These are phyloP conservation scores for Nicotiana otophora DNA, from an alignment of 257 asterid species.

Conservation along the genomic window DNA sequence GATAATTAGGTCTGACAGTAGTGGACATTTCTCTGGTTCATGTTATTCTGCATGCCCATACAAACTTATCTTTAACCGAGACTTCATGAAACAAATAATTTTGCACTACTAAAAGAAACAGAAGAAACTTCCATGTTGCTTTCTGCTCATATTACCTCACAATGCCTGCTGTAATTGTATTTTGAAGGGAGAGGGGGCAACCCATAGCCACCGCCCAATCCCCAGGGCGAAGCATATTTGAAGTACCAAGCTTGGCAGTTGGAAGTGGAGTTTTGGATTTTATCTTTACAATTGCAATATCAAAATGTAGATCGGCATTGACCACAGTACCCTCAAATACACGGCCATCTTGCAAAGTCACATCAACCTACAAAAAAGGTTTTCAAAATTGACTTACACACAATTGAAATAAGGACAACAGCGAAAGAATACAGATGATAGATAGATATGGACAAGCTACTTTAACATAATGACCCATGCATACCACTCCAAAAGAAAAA, in stretches of 20 bases:
- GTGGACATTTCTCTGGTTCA: not conserved
- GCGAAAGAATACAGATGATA: not conserved
- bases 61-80: not conserved
- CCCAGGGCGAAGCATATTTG: constrained; percentile 61
- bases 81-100: not conserved
- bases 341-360: constrained; percentile 94
- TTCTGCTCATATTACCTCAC: constrained; percentile 46
- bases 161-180: constrained; percentile 87
- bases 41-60: not conserved
- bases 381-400: not conserved
- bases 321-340: constrained; percentile 80
- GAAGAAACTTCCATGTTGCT: not conserved
- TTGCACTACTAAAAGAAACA: not conserved
- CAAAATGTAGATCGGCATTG: constrained; percentile 32
- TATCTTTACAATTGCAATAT: constrained; percentile 33
- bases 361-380: constrained; percentile 58
- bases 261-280: constrained; percentile 15
- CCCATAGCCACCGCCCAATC: constrained; percentile 98
- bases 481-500: not conserved
- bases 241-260: constrained; percentile 11
- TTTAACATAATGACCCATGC: not conserved
- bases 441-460: not conserved
- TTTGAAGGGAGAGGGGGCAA: constrained; percentile 84
- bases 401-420: not conserved
- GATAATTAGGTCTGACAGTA: not conserved